These are phyloP conservation scores for Colletotrichum shisoi DNA, from an alignment of 2,329 filamentous ascomycete species.

Conservation along the genomic window DNA sequence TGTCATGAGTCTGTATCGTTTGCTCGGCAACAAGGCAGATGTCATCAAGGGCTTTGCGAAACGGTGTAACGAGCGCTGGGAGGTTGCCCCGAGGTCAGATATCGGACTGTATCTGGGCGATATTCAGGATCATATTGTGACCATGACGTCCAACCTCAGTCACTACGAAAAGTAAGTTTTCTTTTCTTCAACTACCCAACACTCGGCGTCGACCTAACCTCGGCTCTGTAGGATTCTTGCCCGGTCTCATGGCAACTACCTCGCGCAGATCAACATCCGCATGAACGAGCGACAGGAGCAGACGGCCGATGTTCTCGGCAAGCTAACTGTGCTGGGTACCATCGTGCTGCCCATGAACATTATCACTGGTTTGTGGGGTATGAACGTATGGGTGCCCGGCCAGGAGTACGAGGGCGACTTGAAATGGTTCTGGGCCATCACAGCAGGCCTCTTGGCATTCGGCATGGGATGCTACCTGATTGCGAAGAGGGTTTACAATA, in stretches of 20 bases:
- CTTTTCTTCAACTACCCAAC: not conserved
- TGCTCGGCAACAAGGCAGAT: constrained; percentile 96
- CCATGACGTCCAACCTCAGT: constrained; percentile 94
- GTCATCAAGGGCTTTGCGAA: constrained; percentile 99
- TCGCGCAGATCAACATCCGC: constrained; percentile 98
- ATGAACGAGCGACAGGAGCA: constrained; percentile 98
- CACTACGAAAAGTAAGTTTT: constrained; percentile 89
- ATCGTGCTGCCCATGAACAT: constrained; percentile 99
- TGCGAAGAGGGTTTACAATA: constrained; percentile 83
- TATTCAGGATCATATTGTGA: constrained; percentile 98
- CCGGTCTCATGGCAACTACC: constrained; percentile 92
- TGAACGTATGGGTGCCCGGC: constrained; percentile 97
- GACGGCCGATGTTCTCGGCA: constrained; percentile 92
- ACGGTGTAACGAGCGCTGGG: constrained; percentile 97
- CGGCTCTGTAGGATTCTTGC: constrained; percentile 73
- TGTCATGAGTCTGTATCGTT: constrained; percentile 92
- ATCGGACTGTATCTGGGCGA: constrained; percentile 98
- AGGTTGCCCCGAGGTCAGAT: constrained; percentile 91
- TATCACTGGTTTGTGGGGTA: constrained; percentile 97
- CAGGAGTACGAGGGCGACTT: constrained; percentile 81
- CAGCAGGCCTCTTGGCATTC: constrained; percentile 78
- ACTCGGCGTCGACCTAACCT: constrained; percentile 5
- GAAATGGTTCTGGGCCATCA: constrained; percentile 78
- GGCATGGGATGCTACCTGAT: constrained; percentile 81
- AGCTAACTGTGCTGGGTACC: constrained; percentile 92